These are phyloP conservation scores for Mucor saturninus DNA, from an alignment of 371 early-diverging fungal genomes.

Conservation along the genomic window DNA sequence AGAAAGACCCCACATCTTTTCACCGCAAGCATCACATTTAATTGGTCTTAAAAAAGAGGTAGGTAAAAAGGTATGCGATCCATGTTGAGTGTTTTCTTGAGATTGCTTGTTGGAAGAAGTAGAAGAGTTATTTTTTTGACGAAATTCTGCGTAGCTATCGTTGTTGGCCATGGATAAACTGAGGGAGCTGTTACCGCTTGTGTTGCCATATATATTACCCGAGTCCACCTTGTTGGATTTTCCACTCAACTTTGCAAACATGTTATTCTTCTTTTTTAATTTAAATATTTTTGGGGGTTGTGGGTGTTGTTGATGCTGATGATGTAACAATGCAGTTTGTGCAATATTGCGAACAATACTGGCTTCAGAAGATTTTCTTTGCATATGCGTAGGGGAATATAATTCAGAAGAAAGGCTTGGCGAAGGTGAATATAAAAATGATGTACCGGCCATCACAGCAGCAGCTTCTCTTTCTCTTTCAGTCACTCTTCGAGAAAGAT, in stretches of 20 bases:
- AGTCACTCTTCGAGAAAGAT: slow-evolving; percentile 51
- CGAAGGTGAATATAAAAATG: slow-evolving; percentile 34
- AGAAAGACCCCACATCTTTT: slow-evolving; percentile 84
- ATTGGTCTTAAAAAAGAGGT: slow-evolving; percentile 69
- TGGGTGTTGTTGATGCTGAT: slow-evolving; percentile 22
- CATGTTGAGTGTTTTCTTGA: slow-evolving; percentile 35
- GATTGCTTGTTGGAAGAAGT: slow-evolving; percentile 23
- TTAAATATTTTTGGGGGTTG: slow-evolving; percentile 45
- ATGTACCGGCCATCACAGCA: slow-evolving; percentile 35
- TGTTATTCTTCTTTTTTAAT: slow-evolving; percentile 44
- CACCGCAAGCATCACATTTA: slow-evolving; percentile 84
- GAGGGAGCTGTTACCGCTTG: slow-evolving; percentile 10
- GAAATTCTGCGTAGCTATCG: background rate
- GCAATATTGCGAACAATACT: slow-evolving; percentile 19
- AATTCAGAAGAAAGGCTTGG: slow-evolving; percentile 30
- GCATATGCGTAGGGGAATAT: slow-evolving; percentile 10
- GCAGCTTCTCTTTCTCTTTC: slow-evolving; percentile 46
- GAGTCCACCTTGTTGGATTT: slow-evolving; percentile 19
- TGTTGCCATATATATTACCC: slow-evolving; percentile 8
- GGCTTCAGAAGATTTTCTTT: slow-evolving; percentile 30
- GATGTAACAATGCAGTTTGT: slow-evolving; percentile 12
- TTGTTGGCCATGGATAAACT: slow-evolving; percentile 3
- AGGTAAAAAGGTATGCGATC: slow-evolving; percentile 65
- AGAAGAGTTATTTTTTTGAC: background rate
- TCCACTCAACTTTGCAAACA: slow-evolving; percentile 54